Evolutionary conservation across 495 filamentous ascomycete species (phyloP), one percentile per base, ranked within the genome.

Genomic region (Amniculicola lignicola): DNA sequence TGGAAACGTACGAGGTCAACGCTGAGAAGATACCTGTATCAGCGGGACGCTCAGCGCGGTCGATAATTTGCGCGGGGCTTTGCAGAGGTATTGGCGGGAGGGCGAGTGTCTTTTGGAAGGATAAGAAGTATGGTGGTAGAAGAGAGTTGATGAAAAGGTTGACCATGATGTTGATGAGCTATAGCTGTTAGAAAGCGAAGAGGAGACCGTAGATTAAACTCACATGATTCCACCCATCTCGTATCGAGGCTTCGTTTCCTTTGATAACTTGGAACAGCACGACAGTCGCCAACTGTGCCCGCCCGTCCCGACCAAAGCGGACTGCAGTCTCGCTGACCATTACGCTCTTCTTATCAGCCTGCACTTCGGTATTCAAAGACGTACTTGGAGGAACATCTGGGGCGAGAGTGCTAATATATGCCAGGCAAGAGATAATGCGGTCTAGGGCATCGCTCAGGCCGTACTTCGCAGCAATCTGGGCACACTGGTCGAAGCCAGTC

Each of bases 271-370:
- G 81, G 77, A 97, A 99, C 38, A 99, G 73, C 27, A 97, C 89
- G 45, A 96, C 83, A 35, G 90, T 95, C 21, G 94, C 94, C 50
- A 97, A 72, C 69, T 97, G 91, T 27, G 91, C 92, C 65, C 89
- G 85, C 68, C 91, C 89, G 65, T 99, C 92, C 52, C 92, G 78
- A 21, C 93, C 93, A 72, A 99, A 95, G 66, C 91, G 91, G 59
- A 99, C 93, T 47, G 93, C 93, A 49, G 96, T 78, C 75, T 99
- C 92, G 68, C 93, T 97, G 63, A 99, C 93, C 93, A 99, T 99
- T 23, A 99, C 89, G 62, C 86, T 95, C 69, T 87, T 91, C 62
- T 89, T 84, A 0, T 84, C 90, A 37, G 83, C 90, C 67, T 97
- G 91, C 10, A 99, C 87, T 73, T 97, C 91, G 0, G 94, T 99